These are phyloP conservation scores for Ustilago sp. DNA, from an alignment of 1,284 basidiomycete genomes.

Conservation along the genomic window DNA sequence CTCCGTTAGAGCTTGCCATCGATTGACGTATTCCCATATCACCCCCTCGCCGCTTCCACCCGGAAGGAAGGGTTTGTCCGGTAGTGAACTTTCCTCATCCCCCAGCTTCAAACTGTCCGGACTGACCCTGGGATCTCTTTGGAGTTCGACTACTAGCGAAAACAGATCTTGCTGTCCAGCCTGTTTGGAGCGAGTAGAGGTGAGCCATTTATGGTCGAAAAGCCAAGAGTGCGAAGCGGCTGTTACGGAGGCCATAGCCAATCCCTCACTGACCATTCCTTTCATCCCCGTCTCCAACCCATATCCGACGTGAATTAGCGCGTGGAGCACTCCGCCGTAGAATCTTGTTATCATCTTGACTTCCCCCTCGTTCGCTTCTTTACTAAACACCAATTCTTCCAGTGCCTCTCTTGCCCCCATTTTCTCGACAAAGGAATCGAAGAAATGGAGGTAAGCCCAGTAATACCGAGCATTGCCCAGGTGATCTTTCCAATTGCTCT, in stretches of 20 bases:
- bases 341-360: constrained; percentile 40
- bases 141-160: constrained; percentile 25
- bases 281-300: constrained; percentile 63
- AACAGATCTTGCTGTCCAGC: constrained; percentile 7
- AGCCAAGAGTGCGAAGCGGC: constrained; percentile 17
- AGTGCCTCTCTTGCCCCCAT: constrained; percentile 14
- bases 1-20: constrained; percentile 6
- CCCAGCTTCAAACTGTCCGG: constrained; percentile 3
- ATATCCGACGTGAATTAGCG: constrained; percentile 68
- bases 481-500: constrained; percentile 41
- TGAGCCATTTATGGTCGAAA: constrained; percentile 31
- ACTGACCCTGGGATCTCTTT: constrained; percentile 17
- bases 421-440: constrained; percentile 20
- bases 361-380: constrained; percentile 23
- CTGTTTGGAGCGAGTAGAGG: not conserved
- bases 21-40: constrained; percentile 34
- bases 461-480: constrained; percentile 40
- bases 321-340: constrained; percentile 68
- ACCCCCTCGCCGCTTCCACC: constrained; percentile 8
- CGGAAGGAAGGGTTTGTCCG: constrained; percentile 23
- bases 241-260: constrained; percentile 47
- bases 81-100: constrained; percentile 10
- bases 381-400: constrained; percentile 41
- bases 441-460: constrained; percentile 55
- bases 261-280: constrained; percentile 63